Evolutionary conservation across 1,284 basidiomycete genomes (phyloP), one percentile per base, ranked within the genome.

Genomic region (Sutorius eximius): DNA sequence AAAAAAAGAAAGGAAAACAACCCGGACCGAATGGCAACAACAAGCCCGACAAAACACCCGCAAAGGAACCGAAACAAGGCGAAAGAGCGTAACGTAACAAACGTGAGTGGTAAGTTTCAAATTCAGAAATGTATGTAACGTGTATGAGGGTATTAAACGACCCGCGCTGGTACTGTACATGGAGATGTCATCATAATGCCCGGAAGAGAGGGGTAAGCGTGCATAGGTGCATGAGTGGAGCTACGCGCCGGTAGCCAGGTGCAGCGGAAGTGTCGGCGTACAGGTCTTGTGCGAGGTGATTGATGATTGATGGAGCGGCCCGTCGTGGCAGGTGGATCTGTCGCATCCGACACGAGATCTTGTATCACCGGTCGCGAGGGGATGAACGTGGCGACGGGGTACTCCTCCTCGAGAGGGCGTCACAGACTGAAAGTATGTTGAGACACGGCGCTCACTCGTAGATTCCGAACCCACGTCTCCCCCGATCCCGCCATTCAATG

Each of bases 401-500:
- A 2, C 37, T 40, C 48, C 59, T 59, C 57, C 62, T 61, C 46
- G 18, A 54, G 40, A 38, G 37, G 27, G 36, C 24, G 55, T 64
- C 40, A 67, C 41, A 58, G 57, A 30, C 24, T 24, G 52, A 54
- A 58, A 44, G 27, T 9, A 43, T 27, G 15, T 22, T 30, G 38
- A 33, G 52, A 37, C 30, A 56, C 24, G 41, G 49, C 3, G 55
- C 65, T 70, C 55, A 67, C 60, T 70, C 66, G 32, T 58, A 62
- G 41, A 59, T 43, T 18, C 55, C 47, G 45, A 52, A 34, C 43
- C 56, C 63, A 42, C 65, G 68, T 32, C 63, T 63, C 32, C 67
- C 67, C 30, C 63, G 67, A 5, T 75, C 70, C 47, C 77, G 69
- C 62, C 73, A 74, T 32, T 78, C 77, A 24, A 93, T 70, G 3